A percentile compares a stretch with the other conserved stretches of the same genome.
phyloP scores from a whole-genome alignment of 495 filamentous ascomycete genomes.

The Penicillium lividum region DNA sequence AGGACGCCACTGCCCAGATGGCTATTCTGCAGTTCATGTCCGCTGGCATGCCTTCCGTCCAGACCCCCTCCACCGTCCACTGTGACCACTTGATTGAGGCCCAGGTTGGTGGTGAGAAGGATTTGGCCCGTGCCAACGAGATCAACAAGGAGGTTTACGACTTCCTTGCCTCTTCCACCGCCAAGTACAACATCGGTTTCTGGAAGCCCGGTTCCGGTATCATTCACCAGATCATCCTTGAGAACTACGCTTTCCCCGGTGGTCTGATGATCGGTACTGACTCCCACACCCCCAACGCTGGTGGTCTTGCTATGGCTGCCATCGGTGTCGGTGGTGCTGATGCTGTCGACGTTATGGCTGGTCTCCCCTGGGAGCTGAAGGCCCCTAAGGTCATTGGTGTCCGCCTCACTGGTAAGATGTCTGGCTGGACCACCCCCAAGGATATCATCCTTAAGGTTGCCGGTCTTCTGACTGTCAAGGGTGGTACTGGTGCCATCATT shows the following conservation, averaged over 20 bases:
- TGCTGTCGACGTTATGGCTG: slow-evolving; percentile 98
- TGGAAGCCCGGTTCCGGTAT: slow-evolving; percentile 99
- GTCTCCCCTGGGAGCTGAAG: slow-evolving; percentile 97
- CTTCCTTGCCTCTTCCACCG: slow-evolving; percentile 91
- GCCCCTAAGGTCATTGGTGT: slow-evolving; percentile 97
- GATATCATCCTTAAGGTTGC: slow-evolving; percentile 99
- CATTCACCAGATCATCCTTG: slow-evolving; percentile 97
- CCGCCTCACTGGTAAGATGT: slow-evolving; percentile 84
- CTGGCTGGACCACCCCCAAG: slow-evolving; percentile 94
- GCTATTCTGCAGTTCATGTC: slow-evolving; percentile 99
- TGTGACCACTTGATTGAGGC: slow-evolving; percentile 99
- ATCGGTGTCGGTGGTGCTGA: slow-evolving; percentile 99
- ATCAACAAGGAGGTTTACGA: slow-evolving; percentile 99
- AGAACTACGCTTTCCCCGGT: slow-evolving; percentile 99
- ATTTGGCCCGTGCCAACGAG: slow-evolving; percentile 83
- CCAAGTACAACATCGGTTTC: slow-evolving; percentile 99
- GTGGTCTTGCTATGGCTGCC: slow-evolving; percentile 93
- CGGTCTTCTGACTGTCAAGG: slow-evolving; percentile 96
- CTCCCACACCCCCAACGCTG: slow-evolving; percentile 97
- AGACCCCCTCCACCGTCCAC: slow-evolving; percentile 95
- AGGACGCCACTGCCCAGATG: slow-evolving; percentile 99
- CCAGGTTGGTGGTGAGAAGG: slow-evolving; percentile 90
- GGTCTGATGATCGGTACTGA: slow-evolving; percentile 98
- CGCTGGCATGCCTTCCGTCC: slow-evolving; percentile 90
- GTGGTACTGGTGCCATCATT: slow-evolving; percentile 94